A percentile compares a stretch with the other conserved stretches of the same genome.
Evolutionary conservation across 2,329 filamentous ascomycete genomes (phyloP).

Genomic region (Thielaviopsis euricoi): DNA sequence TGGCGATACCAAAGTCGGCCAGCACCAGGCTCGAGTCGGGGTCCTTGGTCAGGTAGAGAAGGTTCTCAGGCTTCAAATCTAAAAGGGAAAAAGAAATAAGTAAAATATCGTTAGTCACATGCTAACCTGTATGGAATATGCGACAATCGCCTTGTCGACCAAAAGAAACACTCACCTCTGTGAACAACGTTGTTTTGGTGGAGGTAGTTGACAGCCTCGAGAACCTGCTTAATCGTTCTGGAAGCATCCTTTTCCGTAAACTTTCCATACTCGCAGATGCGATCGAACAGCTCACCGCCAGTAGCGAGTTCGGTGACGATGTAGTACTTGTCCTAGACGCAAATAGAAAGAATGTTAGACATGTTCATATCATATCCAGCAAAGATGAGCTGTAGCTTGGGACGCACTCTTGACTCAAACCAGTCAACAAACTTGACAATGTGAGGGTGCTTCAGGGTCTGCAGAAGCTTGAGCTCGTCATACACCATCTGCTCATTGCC

Average conservation of each 20-base stretch:
- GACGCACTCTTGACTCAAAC: conserved; percentile 89
- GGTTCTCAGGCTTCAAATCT: conserved; percentile 97
- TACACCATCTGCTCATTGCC: conserved; percentile 98
- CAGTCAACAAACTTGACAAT: conserved; percentile 97
- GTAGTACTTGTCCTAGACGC: conserved; percentile 98
- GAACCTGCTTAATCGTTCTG: conserved; percentile 84
- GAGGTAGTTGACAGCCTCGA: conserved; percentile 83
- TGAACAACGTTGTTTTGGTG: conserved; percentile 93
- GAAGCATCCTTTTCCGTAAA: conserved; percentile 98
- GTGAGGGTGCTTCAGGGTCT: conserved; percentile 78
- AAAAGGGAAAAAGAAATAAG: neutral
- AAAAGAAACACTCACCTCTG: conserved; percentile 43
- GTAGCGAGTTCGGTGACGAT: conserved; percentile 95
- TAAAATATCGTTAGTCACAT: neutral
- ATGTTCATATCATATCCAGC: neutral
- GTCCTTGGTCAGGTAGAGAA: conserved; percentile 75
- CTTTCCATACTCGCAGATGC: conserved; percentile 93
- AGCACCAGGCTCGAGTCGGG: conserved; percentile 72
- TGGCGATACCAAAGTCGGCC: conserved; percentile 96
- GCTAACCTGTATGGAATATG: neutral
- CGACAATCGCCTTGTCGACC: neutral
- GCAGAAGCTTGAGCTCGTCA: conserved; percentile 88
- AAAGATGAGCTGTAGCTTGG: neutral
- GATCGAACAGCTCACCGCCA: conserved; percentile 90
- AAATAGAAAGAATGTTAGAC: neutral